Base-by-base conservation (phyloP, 352 stramenopile genomes). In the Globisporangium acanthophoron region DNA sequence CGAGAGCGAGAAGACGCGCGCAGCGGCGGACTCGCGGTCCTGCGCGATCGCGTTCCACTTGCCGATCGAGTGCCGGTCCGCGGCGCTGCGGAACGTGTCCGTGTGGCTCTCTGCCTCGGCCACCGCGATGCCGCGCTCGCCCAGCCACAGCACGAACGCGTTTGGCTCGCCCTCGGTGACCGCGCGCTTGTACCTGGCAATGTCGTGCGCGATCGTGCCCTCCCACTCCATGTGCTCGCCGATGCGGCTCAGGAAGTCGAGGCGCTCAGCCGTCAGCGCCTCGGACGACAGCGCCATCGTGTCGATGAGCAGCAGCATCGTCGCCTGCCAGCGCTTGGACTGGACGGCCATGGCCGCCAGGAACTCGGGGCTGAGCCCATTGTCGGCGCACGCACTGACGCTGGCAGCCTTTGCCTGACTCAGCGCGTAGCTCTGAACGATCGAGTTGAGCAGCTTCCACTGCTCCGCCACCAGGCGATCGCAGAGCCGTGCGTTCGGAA, bases 171-270 rank as follows among this genome's bases (percentile, higher is more conserved):
- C 64, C 61, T 91, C 82, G 3, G 68, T 82, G 39, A 76, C 59
- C 33, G 85, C 78, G 20, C 85, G 85, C 11, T 66, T 61, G 59
- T 82, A 92, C 11, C 85, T 78, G 12, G 85, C 81, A 21, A 91
- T 60, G 47, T 94, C 85, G 62, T 92, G 85, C 21, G 85, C 82
- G 44, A 94, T 76, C 51, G 81, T 91, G 56, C 82, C 85, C 65
- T 94, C 79, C 80, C 82, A 94, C 66, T 92, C 82, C 70, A 94
- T 87, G 72, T 90, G 89, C 65, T 85, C 81, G 53, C 85, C 85
- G 20, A 91, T 85, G 29, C 69, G 72, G 49, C 67, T 63, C 31
- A 94, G 64, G 50, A 85, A 86, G 41, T 80, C 67, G 31, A 94
- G 71, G 1, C 76, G 76, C 53, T 71, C 71, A 4, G 71, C 69